Percentiles rank a stretch among this genome's conserved stretches.
Conservation (phyloP, 306 rosid genomes). For the Sphenostylis stenocarpa region DNA sequence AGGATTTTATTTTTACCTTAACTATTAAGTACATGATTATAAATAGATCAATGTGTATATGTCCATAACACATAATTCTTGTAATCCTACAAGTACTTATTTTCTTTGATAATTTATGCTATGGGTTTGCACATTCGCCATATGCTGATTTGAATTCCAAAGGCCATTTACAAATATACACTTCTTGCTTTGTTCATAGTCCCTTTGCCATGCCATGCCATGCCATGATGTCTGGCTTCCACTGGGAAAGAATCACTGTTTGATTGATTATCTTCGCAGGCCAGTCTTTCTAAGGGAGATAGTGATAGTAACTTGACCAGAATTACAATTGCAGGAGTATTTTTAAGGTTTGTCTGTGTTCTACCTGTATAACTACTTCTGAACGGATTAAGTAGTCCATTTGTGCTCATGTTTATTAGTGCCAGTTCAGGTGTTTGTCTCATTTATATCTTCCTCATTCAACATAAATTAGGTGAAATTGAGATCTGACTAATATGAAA, state of each 20-base stretch:
- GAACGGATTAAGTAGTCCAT: slow-evolving; percentile 1
- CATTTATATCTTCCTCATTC: slow-evolving; percentile 5
- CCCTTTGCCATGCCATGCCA: slow-evolving; percentile 13
- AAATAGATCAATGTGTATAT: no score
- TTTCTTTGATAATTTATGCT: not conserved
- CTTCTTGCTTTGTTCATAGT: slow-evolving; percentile 5
- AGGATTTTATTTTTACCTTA: no score
- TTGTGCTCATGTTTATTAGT: slow-evolving; percentile 1
- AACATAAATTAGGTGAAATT: not conserved
- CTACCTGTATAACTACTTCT: not conserved
- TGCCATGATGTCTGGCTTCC: not conserved
- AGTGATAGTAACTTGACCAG: slow-evolving; percentile 67
- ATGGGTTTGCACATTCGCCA: not conserved
- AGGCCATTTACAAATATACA: slow-evolving; percentile 8
- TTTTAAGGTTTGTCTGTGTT: slow-evolving; percentile 62
- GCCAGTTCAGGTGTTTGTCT: not conserved
- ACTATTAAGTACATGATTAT: no score
- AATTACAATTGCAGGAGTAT: slow-evolving; percentile 78
- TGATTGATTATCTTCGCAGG: slow-evolving; percentile 52
- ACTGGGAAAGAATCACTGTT: slow-evolving; percentile 25
- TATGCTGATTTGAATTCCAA: not conserved
- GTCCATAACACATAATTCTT: no score
- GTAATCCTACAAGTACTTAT: no score
- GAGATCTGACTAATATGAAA: slow-evolving; percentile 18
- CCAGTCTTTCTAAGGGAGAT: slow-evolving; percentile 71